A percentile compares a stretch with the other conserved stretches of the same genome.
Conservation (phyloP, 192 early-diverging fungal genomes). For the Entomortierella parvispora region DNA sequence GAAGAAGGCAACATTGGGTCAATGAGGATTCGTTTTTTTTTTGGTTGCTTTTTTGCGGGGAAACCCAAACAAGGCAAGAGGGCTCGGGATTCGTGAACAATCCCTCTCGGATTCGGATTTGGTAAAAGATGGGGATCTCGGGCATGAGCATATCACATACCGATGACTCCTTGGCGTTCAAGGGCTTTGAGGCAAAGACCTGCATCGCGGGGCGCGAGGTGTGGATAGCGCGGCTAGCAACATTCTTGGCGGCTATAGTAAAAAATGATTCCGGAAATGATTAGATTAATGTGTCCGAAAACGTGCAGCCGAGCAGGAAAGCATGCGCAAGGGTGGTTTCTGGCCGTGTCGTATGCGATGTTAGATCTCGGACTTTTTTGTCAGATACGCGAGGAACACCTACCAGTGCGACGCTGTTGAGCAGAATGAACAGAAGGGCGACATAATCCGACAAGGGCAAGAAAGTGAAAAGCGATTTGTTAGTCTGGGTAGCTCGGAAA, state of each 20-base stretch:
- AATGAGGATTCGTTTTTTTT: not conserved
- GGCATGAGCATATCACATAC: constrained; percentile 43
- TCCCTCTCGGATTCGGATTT: not conserved
- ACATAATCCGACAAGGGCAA: too few relatives aligned
- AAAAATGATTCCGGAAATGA: not conserved
- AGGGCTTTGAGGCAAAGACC: constrained; percentile 78
- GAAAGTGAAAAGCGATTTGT: too few relatives aligned
- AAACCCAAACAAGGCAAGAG: constrained; percentile 45
- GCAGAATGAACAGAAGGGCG: too few relatives aligned
- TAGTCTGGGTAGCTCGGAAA: too few relatives aligned
- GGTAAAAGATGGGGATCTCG: not conserved
- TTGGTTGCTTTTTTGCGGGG: constrained; percentile 26
- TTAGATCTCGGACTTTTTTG: too few relatives aligned
- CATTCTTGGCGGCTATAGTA: constrained; percentile 42
- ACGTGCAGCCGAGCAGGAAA: not conserved
- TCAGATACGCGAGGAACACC: too few relatives aligned
- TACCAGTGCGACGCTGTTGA: too few relatives aligned
- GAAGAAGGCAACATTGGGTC: not conserved
- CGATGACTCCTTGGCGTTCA: constrained; percentile 77
- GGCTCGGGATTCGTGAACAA: not conserved
- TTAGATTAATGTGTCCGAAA: constrained; percentile 36
- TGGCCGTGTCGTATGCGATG: too few relatives aligned
- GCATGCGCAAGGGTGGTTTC: too few relatives aligned
- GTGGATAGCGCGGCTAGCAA: constrained; percentile 69
- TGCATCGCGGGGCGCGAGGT: constrained; percentile 68